A percentile compares a stretch with the other conserved stretches of the same genome.
Evolutionary conservation across 768 basidiomycete species (phyloP).

Genomic region (Leccinellum rugosiceps): DNA sequence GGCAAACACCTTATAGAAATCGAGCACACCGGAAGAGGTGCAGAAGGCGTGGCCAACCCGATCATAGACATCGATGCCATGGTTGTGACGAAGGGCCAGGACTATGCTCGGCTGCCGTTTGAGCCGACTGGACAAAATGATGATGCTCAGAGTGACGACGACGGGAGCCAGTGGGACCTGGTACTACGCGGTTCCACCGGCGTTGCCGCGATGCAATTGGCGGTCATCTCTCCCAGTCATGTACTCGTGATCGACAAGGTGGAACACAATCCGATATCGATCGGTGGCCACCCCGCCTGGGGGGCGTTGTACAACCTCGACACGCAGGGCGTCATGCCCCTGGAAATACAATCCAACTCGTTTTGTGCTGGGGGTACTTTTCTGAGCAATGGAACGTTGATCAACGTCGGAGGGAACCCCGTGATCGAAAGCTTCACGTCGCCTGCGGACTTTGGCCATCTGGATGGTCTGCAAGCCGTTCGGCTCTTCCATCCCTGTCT

Average conservation of each 20-base stretch:
- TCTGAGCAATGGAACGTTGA: conserved; percentile 69
- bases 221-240: conserved; percentile 63
- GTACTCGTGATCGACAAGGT: conserved; percentile 81
- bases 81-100: conserved; percentile 51
- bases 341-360: conserved; percentile 72
- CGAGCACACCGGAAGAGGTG: conserved; percentile 48
- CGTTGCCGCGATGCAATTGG: conserved; percentile 76
- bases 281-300: conserved; percentile 80
- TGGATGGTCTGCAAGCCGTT: conserved; percentile 69
- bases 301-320: conserved; percentile 68
- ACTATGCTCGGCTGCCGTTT: neutral
- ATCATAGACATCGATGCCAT: conserved; percentile 62
- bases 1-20: conserved; percentile 63
- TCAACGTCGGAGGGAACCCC: conserved; percentile 82
- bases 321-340: conserved; percentile 57
- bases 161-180: conserved; percentile 48
- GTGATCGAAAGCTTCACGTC: conserved; percentile 62
- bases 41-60: conserved; percentile 32
- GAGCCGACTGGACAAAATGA: neutral
- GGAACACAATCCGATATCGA: conserved; percentile 75
- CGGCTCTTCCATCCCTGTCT: conserved; percentile 71
- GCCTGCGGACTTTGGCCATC: conserved; percentile 72
- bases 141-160: neutral
- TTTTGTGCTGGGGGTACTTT: conserved; percentile 86
- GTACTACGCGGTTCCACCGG: conserved; percentile 68